phyloP scores from a whole-genome alignment of 225 moss, liverwort and hornwort species.

The Marchantia polymorpha region DNA sequence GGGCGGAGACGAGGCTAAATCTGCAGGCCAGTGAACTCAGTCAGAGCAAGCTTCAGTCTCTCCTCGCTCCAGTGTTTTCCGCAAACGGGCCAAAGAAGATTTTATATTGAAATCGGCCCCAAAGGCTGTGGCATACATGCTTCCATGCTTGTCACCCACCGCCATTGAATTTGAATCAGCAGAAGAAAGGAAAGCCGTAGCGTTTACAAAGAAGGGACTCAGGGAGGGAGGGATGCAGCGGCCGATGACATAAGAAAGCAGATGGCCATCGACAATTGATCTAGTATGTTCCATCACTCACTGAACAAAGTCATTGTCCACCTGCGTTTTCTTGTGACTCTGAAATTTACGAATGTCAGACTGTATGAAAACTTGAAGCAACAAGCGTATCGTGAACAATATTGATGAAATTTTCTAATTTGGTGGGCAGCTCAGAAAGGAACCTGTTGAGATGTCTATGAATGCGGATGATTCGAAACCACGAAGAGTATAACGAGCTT shows the following conservation, averaged over 20 bases:
- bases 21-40: conserved; percentile 25
- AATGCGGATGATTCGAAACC: no score
- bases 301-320: no score
- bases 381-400: no score
- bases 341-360: no score
- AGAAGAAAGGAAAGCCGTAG: background rate
- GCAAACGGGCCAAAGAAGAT: background rate
- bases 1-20: conserved; percentile 18
- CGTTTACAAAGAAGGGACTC: background rate
- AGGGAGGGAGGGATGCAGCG: background rate
- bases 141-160: background rate
- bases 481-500: no score
- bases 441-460: no score
- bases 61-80: background rate
- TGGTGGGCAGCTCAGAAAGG: no score
- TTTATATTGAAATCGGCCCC: background rate
- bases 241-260: background rate
- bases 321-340: no score
- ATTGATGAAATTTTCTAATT: no score
- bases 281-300: no score
- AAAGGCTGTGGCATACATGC: background rate
- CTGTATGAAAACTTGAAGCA: no score
- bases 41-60: background rate
- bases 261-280: no score
- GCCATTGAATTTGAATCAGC: background rate